Evolutionary conservation across 179 eudicot species (phyloP), one percentile per base, ranked within the genome.

Genomic region (Drosera spatulata): DNA sequence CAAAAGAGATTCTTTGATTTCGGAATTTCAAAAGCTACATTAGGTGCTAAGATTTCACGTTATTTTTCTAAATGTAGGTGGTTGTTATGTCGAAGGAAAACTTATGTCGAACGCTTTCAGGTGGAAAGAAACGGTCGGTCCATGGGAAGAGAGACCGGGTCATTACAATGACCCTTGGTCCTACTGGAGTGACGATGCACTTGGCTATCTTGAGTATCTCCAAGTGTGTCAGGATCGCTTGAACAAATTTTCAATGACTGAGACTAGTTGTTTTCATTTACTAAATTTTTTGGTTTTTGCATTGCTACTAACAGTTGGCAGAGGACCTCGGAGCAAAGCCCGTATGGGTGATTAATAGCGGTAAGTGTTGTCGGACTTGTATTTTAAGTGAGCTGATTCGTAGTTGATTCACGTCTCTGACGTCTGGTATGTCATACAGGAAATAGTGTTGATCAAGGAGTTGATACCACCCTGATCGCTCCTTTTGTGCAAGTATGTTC

Each of bases 101-200:
- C 33, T 22, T 22, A 22, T 22, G 33, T 1, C 33, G 33, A 22
- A 83, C 61, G 86, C 89, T 48, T 74, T 83, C 56, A 76, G 83
- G 53, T 83, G 89, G 89, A 76, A 81, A 63, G 85, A 74, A 63
- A 80, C 86, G 59, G 66, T 81, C 56, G 84, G 85, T 51, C 80
- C 83, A 37, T 81, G 86, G 89, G 86, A 78, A 39, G 56, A 46
- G 55, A 79, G 98, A 53, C 95, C 96, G 5, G 96, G 98, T 59
- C 98, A 91, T 69, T 82, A 75, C 61, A 91, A 95, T 53, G 98
- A 91, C 62, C 91, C 82, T 61, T 91, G 98, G 98, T 59, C 38
- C 57, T 91, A 91, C 63, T 91, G 98, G 98, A 91, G 96, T 4
- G 98, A 91, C 71, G 98, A 91, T 64, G 96, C 95, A 53, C 74